A percentile compares a stretch with the other conserved stretches of the same genome.
These are phyloP conservation scores for Linaria vulgaris DNA, from an alignment of 257 asterid genomes.

Conservation along the genomic window DNA sequence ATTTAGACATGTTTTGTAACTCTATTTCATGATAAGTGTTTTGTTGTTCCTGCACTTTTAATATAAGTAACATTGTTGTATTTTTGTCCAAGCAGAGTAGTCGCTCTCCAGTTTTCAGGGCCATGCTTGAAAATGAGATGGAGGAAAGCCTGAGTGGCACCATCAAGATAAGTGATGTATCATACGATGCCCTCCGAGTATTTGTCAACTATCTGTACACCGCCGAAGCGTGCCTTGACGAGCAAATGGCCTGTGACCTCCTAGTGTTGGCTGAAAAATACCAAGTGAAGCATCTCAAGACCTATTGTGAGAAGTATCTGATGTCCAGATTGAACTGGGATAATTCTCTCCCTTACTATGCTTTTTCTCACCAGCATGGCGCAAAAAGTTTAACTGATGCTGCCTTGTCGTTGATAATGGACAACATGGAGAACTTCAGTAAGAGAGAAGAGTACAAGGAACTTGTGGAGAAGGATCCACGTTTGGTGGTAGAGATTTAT, in stretches of 20 bases:
- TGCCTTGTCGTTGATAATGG: slow-evolving; percentile 65
- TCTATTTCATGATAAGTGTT: background rate
- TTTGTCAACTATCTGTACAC: slow-evolving; percentile 76
- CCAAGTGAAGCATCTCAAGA: slow-evolving; percentile 80
- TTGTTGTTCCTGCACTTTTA: background rate
- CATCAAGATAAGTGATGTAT: slow-evolving; percentile 73
- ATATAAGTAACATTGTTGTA: slow-evolving; percentile 13
- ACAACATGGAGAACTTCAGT: slow-evolving; percentile 67
- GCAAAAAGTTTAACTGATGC: slow-evolving; percentile 70
- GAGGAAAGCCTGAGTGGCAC: slow-evolving; percentile 84
- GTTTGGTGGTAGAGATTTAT: slow-evolving; percentile 68
- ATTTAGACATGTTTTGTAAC: background rate
- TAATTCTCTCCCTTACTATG: slow-evolving; percentile 68
- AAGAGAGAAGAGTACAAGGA: slow-evolving; percentile 71
- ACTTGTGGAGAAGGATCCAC: slow-evolving; percentile 83
- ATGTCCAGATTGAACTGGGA: slow-evolving; percentile 70
- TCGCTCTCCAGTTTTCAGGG: slow-evolving; percentile 84
- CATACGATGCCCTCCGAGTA: slow-evolving; percentile 69
- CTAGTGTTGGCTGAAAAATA: slow-evolving; percentile 78
- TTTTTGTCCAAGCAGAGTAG: slow-evolving; percentile 48
- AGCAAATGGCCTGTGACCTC: slow-evolving; percentile 77
- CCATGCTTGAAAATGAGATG: slow-evolving; percentile 85
- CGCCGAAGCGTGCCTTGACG: slow-evolving; percentile 76
- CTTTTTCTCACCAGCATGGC: slow-evolving; percentile 73
- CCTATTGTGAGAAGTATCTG: slow-evolving; percentile 70